phyloP scores from a whole-genome alignment of 768 basidiomycete genomes.

The Pulveroboletus sp. region DNA sequence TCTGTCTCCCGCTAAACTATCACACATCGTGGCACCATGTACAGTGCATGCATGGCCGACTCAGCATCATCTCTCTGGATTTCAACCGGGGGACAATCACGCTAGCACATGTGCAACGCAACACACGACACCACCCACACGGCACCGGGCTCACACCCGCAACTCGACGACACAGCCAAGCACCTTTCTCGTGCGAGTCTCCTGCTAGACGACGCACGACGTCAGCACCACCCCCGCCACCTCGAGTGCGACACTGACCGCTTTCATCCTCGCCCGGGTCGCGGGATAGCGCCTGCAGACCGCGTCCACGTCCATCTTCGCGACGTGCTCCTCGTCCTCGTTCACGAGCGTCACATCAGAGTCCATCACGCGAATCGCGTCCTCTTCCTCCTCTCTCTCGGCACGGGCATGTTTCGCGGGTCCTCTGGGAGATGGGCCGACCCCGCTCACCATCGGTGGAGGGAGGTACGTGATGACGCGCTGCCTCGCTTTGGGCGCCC shows the following conservation, averaged over 20 bases:
- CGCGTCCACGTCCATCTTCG: conserved; percentile 13
- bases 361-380: conserved; percentile 11
- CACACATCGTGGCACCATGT: too few relatives aligned
- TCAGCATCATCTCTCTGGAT: too few relatives aligned
- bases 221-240: neutral
- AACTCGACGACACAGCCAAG: conserved; percentile 16
- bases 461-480: conserved; percentile 30
- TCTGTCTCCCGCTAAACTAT: too few relatives aligned
- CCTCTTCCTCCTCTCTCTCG: neutral
- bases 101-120: neutral
- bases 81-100: neutral
- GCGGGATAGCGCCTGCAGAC: conserved; percentile 17
- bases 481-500: neutral
- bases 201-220: conserved; percentile 8
- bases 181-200: conserved; percentile 5
- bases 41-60: too few relatives aligned
- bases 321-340: conserved; percentile 15
- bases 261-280: conserved; percentile 17
- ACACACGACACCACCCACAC: neutral
- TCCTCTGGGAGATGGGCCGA: neutral
- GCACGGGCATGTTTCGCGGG: neutral
- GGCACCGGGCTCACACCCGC: conserved; percentile 1
- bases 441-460: conserved; percentile 14
- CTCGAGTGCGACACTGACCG: conserved; percentile 15
- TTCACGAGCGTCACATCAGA: conserved; percentile 29